Evolutionary conservation across 257 asterid species (phyloP).

Genomic region (Mitragyna speciosa): DNA sequence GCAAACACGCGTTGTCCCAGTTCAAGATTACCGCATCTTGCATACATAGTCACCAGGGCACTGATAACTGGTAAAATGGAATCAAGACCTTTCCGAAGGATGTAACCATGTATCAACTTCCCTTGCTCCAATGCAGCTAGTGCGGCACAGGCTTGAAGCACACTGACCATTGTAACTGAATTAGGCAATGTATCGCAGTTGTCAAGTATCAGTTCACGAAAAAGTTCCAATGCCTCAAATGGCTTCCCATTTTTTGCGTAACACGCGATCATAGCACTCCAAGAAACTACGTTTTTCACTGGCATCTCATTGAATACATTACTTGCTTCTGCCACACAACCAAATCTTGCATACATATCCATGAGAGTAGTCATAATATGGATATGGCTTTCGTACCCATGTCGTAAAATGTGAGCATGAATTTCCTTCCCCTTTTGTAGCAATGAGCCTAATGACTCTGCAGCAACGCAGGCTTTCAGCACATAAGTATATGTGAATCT

Average conservation of each 20-base stretch:
- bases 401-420: constrained; percentile 72
- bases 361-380: constrained; percentile 89
- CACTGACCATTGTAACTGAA: constrained; percentile 93
- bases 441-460: constrained; percentile 37
- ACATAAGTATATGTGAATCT: constrained; percentile 85
- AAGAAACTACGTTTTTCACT: constrained; percentile 73
- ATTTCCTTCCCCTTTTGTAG: constrained; percentile 58
- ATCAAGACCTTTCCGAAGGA: constrained; percentile 81
- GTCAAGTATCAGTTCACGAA: constrained; percentile 61
- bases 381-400: constrained; percentile 63
- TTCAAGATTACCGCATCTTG: constrained; percentile 72
- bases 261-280: constrained; percentile 91
- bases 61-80: constrained; percentile 71
- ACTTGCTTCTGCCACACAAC: constrained; percentile 52
- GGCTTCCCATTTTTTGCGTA: constrained; percentile 69
- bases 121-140: constrained; percentile 85
- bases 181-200: constrained; percentile 57
- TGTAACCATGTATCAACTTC: constrained; percentile 70
- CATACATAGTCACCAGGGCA: constrained; percentile 77
- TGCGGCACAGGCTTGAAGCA: constrained; percentile 82
- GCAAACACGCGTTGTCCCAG: constrained; percentile 51
- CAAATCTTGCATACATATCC: constrained; percentile 77
- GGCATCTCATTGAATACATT: constrained; percentile 60
- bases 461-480: constrained; percentile 80
- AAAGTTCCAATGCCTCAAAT: constrained; percentile 63